Evolutionary conservation across 805 yeast genomes (phyloP).

Genomic region (Jamesozyma lodderae): DNA sequence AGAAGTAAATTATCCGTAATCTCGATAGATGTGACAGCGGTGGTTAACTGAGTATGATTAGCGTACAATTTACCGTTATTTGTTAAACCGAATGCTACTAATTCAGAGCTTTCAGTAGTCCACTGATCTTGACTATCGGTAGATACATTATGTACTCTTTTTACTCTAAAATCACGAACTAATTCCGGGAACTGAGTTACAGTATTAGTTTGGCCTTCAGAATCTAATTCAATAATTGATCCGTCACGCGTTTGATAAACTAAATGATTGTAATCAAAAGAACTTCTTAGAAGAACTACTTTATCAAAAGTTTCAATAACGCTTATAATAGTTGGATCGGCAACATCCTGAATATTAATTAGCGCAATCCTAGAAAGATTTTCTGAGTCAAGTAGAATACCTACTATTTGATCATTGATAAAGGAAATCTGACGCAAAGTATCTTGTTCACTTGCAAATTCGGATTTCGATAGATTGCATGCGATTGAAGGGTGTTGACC

Average conservation of each 20-base stretch:
- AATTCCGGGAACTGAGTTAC: constrained; percentile 57
- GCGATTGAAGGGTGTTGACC: constrained; percentile 40
- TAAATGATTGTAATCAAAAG: constrained; percentile 42
- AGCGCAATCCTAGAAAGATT: constrained; percentile 42
- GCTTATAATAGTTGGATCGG: constrained; percentile 35
- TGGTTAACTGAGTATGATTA: constrained; percentile 47
- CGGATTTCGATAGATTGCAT: constrained; percentile 26
- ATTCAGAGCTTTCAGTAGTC: constrained; percentile 21
- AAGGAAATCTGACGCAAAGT: constrained; percentile 57
- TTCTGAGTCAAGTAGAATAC: constrained; percentile 50
- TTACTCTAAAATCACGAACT: constrained; percentile 52
- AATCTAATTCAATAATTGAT: constrained; percentile 38
- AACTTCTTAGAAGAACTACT: constrained; percentile 47
- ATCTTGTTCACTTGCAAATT: constrained; percentile 36
- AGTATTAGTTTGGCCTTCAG: constrained; percentile 23
- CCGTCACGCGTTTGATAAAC: constrained; percentile 61
- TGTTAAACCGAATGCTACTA: constrained; percentile 62
- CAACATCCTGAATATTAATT: constrained; percentile 37
- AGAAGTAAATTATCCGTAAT: constrained; percentile 63
- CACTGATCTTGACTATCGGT: constrained; percentile 22
- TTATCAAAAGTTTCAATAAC: constrained; percentile 40
- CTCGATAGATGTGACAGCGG: constrained; percentile 74
- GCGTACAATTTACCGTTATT: constrained; percentile 66
- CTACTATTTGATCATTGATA: constrained; percentile 42
- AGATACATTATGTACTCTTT: constrained; percentile 21